Evolutionary conservation across 345 rosid species (phyloP).

Genomic region (Salix exigua): DNA sequence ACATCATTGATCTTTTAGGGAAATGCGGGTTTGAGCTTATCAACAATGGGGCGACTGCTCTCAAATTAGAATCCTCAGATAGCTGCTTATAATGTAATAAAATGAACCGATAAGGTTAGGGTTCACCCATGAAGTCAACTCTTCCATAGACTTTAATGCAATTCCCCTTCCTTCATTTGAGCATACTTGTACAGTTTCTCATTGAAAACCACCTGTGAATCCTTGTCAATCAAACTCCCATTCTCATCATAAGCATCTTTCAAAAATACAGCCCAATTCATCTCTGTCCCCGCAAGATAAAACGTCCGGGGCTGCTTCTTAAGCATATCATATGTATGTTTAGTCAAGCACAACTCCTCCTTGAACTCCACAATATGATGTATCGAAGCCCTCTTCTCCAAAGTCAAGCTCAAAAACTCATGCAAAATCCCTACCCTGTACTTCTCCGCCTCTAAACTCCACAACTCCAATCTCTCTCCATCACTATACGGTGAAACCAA

Average conservation of each 20-base stretch:
- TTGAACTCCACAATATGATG: slow-evolving; percentile 90
- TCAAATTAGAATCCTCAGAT: too few species aligned
- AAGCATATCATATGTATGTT: slow-evolving; percentile 76
- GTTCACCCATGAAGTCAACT: slow-evolving; percentile 3
- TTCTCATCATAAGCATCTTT: slow-evolving; percentile 56
- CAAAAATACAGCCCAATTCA: slow-evolving; percentile 86
- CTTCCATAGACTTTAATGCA: slow-evolving; percentile 7
- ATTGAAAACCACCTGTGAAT: slow-evolving; percentile 69
- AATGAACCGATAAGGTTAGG: too few species aligned
- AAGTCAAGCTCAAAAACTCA: slow-evolving; percentile 83
- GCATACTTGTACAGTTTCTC: slow-evolving; percentile 57
- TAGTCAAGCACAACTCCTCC: slow-evolving; percentile 87
- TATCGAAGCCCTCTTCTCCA: slow-evolving; percentile 83
- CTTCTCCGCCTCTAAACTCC: slow-evolving; percentile 91
- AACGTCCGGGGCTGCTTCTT: slow-evolving; percentile 68
- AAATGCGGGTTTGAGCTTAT: too few species aligned
- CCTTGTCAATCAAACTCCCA: slow-evolving; percentile 59
- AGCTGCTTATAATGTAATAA: too few species aligned
- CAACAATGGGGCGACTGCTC: too few species aligned
- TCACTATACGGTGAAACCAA: slow-evolving; percentile 80
- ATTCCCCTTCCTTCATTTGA: slow-evolving; percentile 43
- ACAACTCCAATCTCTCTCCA: slow-evolving; percentile 54
- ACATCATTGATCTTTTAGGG: too few species aligned
- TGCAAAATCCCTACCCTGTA: slow-evolving; percentile 76
- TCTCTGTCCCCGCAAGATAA: slow-evolving; percentile 90